A percentile compares a stretch with the other conserved stretches of the same genome.
Conservation (phyloP, 1,284 basidiomycete genomes). For the Sporisorium exsertum region DNA sequence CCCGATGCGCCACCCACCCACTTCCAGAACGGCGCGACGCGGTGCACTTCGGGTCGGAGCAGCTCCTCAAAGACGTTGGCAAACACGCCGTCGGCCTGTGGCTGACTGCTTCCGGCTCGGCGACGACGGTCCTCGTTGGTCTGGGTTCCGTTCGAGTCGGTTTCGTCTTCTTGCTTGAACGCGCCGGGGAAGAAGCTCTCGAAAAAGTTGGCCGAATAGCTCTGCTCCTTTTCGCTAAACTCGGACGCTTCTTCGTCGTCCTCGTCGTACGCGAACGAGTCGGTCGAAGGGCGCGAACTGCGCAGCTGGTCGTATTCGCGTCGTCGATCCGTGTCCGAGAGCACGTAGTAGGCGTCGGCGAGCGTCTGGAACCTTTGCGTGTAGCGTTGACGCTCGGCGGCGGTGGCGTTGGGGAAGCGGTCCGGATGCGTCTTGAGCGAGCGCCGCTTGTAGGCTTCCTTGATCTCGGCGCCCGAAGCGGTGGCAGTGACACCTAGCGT, state of each 20-base stretch:
- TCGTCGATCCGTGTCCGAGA: slow-evolving; percentile 80
- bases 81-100: slow-evolving; percentile 60
- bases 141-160: slow-evolving; percentile 5
- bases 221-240: slow-evolving; percentile 55
- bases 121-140: slow-evolving; percentile 15
- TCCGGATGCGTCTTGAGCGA: slow-evolving; percentile 86
- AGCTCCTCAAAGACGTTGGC: slow-evolving; percentile 66
- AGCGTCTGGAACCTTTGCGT: slow-evolving; percentile 73
- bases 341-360: slow-evolving; percentile 95
- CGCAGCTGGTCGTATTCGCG: slow-evolving; percentile 77
- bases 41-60: slow-evolving; percentile 65
- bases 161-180: slow-evolving; percentile 31
- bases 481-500: slow-evolving; percentile 72
- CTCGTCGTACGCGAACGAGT: slow-evolving; percentile 28
- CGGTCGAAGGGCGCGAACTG: slow-evolving; percentile 28
- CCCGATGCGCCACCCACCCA: slow-evolving; percentile 64
- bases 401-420: slow-evolving; percentile 80
- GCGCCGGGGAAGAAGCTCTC: slow-evolving; percentile 53
- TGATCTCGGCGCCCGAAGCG: slow-evolving; percentile 79
- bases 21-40: slow-evolving; percentile 54
- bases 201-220: slow-evolving; percentile 61
- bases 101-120: slow-evolving; percentile 35
- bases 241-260: slow-evolving; percentile 34
- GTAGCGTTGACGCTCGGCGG: slow-evolving; percentile 77
- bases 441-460: slow-evolving; percentile 83